Percentiles rank a stretch among this genome's conserved stretches.
Evolutionary conservation across 495 filamentous ascomycete genomes (phyloP).

Genomic region (Cudoniella acicularis): DNA sequence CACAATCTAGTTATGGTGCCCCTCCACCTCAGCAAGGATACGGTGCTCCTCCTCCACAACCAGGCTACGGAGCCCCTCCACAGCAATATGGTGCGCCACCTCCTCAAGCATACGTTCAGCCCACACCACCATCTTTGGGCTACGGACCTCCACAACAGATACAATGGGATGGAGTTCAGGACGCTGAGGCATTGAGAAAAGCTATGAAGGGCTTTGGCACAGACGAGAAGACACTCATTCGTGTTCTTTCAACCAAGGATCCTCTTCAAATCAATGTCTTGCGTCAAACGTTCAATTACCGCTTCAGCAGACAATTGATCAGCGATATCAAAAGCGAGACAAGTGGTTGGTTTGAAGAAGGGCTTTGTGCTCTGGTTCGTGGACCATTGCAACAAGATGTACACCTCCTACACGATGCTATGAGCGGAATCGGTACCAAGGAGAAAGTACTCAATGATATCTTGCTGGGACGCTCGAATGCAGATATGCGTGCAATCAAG

Average conservation of each 20-base stretch:
- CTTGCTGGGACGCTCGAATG: slow-evolving; percentile 76
- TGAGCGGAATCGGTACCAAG: slow-evolving; percentile 79
- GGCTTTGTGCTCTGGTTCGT: slow-evolving; percentile 65
- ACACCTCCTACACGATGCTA: slow-evolving; percentile 57
- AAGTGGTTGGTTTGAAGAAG: slow-evolving; percentile 64
- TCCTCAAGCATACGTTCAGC: slow-evolving; percentile 33
- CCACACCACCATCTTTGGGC: slow-evolving; percentile 55
- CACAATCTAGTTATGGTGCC: slow-evolving; percentile 25
- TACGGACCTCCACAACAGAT: slow-evolving; percentile 61
- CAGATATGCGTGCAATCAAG: slow-evolving; percentile 81
- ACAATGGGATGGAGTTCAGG: slow-evolving; percentile 55
- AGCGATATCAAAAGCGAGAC: slow-evolving; percentile 75
- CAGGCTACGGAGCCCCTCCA: slow-evolving; percentile 3
- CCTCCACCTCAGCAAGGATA: slow-evolving; percentile 40
- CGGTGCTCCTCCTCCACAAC: slow-evolving; percentile 38
- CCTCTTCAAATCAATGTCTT: slow-evolving; percentile 69
- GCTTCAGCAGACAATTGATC: slow-evolving; percentile 62
- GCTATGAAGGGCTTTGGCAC: slow-evolving; percentile 95
- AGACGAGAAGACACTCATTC: slow-evolving; percentile 70
- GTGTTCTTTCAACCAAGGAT: slow-evolving; percentile 60
- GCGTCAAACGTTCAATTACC: slow-evolving; percentile 58
- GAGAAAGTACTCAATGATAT: slow-evolving; percentile 83
- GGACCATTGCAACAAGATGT: slow-evolving; percentile 75
- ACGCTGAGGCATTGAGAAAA: slow-evolving; percentile 66
- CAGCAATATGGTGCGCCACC: slow-evolving; percentile 26